Evolutionary conservation across 345 rosid species (phyloP).

Genomic region (Ceriops decandra): DNA sequence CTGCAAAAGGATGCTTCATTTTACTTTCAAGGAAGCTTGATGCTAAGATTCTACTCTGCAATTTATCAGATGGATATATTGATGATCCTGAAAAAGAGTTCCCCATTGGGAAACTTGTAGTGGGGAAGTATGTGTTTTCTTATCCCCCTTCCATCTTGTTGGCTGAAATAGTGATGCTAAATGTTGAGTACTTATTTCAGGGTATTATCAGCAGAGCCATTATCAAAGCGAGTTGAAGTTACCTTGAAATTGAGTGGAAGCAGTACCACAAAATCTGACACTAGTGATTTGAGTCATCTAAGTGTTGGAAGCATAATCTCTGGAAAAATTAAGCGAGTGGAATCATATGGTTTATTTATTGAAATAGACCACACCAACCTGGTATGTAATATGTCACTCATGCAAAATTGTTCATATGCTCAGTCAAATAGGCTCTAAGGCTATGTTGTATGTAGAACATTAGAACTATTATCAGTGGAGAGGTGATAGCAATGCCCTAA

Average conservation of each 20-base stretch:
- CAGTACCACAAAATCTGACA: slow-evolving; percentile 40
- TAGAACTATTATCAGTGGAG: too few relatives aligned
- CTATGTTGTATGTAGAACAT: too few relatives aligned
- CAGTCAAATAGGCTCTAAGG: background rate
- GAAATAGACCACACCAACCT: slow-evolving; percentile 54
- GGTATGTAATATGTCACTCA: slow-evolving; percentile 44
- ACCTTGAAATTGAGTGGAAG: slow-evolving; percentile 54
- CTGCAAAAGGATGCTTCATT: slow-evolving; percentile 85
- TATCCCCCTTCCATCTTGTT: slow-evolving; percentile 9
- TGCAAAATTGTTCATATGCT: background rate
- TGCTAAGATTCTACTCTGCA: slow-evolving; percentile 74
- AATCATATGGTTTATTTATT: slow-evolving; percentile 75
- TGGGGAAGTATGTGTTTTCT: slow-evolving; percentile 57
- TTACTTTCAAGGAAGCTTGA: slow-evolving; percentile 78
- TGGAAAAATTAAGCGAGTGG: slow-evolving; percentile 76
- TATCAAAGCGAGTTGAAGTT: slow-evolving; percentile 81
- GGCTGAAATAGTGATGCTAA: slow-evolving; percentile 7
- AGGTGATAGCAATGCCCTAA: too few relatives aligned
- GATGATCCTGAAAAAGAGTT: slow-evolving; percentile 69
- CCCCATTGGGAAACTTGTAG: slow-evolving; percentile 80
- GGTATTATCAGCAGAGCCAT: slow-evolving; percentile 76
- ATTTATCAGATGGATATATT: slow-evolving; percentile 72
- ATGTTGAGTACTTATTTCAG: slow-evolving; percentile 42
- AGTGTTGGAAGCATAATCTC: slow-evolving; percentile 57
- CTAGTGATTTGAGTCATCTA: slow-evolving; percentile 48